phyloP scores from a whole-genome alignment of 208 protist species.

The Crithidia fasciculata region DNA sequence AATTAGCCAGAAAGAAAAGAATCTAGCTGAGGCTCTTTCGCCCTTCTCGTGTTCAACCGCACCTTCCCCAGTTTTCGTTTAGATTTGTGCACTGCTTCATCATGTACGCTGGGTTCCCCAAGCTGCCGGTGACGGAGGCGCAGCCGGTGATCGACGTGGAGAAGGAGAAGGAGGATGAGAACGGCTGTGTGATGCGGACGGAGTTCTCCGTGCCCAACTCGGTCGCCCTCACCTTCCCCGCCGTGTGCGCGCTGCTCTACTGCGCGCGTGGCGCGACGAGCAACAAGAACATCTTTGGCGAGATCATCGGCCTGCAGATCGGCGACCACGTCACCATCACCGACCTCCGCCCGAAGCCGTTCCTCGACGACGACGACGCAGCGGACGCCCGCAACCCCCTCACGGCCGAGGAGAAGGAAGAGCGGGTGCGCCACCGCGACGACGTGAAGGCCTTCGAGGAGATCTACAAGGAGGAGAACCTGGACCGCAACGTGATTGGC shows the following conservation, averaged over 20 bases:
- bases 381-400: constrained; percentile 35
- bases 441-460: constrained; percentile 34
- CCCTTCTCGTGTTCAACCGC: not conserved
- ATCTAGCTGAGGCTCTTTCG: not conserved
- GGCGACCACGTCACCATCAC: constrained; percentile 56
- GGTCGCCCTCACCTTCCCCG: constrained; percentile 55
- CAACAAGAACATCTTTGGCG: constrained; percentile 49
- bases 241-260: constrained; percentile 56
- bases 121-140: constrained; percentile 41
- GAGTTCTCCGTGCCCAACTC: constrained; percentile 33
- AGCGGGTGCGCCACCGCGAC: constrained; percentile 27
- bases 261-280: constrained; percentile 41
- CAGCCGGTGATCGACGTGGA: constrained; percentile 35
- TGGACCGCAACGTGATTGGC: constrained; percentile 71
- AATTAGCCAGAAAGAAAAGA: too few species aligned
- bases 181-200: constrained; percentile 37
- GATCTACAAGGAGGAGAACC: constrained; percentile 51
- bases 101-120: constrained; percentile 63
- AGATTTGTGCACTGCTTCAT: not conserved
- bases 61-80: not conserved
- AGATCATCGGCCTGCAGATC: constrained; percentile 65
- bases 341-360: constrained; percentile 36
- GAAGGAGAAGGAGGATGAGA: constrained; percentile 31
- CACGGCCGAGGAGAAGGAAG: constrained; percentile 17
- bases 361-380: constrained; percentile 31